These are phyloP conservation scores for Trichophyton schoenleinii DNA, from an alignment of 2,329 filamentous ascomycete species.

Conservation along the genomic window DNA sequence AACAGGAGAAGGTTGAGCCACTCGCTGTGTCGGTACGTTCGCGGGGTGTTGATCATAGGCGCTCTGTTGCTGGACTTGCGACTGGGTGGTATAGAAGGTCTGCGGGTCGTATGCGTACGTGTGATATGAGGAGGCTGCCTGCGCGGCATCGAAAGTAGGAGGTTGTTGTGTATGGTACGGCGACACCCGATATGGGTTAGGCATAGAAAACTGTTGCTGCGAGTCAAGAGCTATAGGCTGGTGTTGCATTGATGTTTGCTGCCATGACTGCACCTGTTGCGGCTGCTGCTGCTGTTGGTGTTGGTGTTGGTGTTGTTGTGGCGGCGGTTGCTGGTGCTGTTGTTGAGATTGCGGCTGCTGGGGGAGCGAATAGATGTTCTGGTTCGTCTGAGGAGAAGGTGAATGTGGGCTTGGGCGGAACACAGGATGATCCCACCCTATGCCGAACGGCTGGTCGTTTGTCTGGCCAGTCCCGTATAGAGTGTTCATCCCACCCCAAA, in stretches of 20 bases:
- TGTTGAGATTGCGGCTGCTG: conserved; percentile 11
- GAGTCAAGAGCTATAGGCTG: conserved; percentile 17
- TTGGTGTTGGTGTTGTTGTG: conserved; percentile 12
- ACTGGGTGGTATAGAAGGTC: conserved; percentile 20
- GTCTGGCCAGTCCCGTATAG: conserved; percentile 20
- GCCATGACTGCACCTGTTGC: conserved; percentile 20
- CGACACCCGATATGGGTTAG: conserved; percentile 7
- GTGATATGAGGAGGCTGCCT: conserved; percentile 16
- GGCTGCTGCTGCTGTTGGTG: conserved; percentile 16
- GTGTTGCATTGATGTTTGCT: conserved; percentile 13
- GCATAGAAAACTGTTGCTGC: conserved; percentile 8
- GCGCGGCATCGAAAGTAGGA: conserved; percentile 7
- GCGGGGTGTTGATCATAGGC: neutral
- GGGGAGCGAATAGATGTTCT: conserved; percentile 16
- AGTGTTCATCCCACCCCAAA: conserved; percentile 26
- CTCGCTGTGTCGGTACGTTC: neutral
- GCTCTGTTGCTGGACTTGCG: conserved; percentile 2
- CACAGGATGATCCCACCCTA: conserved; percentile 28
- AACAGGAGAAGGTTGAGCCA: neutral
- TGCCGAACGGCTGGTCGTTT: conserved; percentile 22
- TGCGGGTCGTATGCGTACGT: conserved; percentile 22
- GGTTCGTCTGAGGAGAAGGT: conserved; percentile 17
- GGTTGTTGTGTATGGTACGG: conserved; percentile 12
- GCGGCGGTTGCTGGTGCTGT: conserved; percentile 9
- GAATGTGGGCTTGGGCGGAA: conserved; percentile 21